A percentile compares a stretch with the other conserved stretches of the same genome.
Conservation (phyloP, 352 stramenopile species). For the Phytophthora melonis region DNA sequence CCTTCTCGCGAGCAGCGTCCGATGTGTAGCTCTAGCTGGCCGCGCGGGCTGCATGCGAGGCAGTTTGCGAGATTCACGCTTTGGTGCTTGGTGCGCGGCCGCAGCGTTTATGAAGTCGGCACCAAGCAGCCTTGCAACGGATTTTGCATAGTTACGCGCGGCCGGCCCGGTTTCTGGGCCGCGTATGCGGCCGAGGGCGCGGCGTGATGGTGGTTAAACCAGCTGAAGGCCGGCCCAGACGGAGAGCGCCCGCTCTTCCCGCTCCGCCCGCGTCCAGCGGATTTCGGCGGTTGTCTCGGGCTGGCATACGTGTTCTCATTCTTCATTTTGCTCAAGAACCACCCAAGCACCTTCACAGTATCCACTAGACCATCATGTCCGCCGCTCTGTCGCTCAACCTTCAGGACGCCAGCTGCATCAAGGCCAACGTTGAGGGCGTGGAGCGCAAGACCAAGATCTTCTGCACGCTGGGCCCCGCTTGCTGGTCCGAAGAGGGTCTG, state of each 20-base stretch:
- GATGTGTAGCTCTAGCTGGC: too few species aligned
- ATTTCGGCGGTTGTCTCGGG: constrained; percentile 16
- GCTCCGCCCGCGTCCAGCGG: constrained; percentile 28
- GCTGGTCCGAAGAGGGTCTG: constrained; percentile 94
- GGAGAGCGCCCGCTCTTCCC: constrained; percentile 19
- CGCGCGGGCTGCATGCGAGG: too few species aligned
- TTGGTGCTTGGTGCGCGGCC: not conserved
- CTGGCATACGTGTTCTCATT: constrained; percentile 22
- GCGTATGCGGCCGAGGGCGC: not conserved
- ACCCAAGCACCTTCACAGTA: constrained; percentile 46
- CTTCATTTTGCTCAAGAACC: constrained; percentile 32
- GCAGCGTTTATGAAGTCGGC: constrained; percentile 1
- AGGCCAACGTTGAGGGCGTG: constrained; percentile 33
- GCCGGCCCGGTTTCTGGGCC: constrained; percentile 3
- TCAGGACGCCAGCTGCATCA: constrained; percentile 24
- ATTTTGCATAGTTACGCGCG: constrained; percentile 37
- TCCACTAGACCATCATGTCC: constrained; percentile 80
- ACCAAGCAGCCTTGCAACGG: constrained; percentile 16
- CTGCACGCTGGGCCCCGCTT: constrained; percentile 87
- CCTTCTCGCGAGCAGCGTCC: too few species aligned
- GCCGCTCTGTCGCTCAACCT: constrained; percentile 23
- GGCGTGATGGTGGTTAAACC: constrained; percentile 27
- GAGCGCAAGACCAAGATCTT: constrained; percentile 87
- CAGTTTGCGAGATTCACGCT: constrained; percentile 9
- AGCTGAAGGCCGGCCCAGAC: constrained; percentile 25